phyloP scores from a whole-genome alignment of 2,329 filamentous ascomycete species.

The Penicillium brasilianum region DNA sequence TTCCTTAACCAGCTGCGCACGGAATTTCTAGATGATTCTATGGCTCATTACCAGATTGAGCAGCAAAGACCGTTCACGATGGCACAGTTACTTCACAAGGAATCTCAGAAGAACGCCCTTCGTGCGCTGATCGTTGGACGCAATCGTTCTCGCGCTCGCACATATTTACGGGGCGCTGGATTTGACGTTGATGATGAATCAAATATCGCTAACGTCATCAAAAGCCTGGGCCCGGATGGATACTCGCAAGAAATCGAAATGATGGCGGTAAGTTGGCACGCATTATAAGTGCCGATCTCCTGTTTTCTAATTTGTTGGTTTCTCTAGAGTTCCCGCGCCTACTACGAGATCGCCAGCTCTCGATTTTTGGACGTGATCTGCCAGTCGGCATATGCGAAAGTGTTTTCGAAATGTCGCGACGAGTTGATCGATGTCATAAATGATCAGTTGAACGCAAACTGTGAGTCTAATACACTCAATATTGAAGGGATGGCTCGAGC shows the following conservation, averaged over 20 bases:
- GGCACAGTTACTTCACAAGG: slow-evolving; percentile 33
- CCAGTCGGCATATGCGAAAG: slow-evolving; percentile 42
- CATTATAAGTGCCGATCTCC: background rate
- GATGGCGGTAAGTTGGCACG: slow-evolving; percentile 45
- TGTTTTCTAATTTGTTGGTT: slow-evolving; percentile 14
- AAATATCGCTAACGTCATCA: slow-evolving; percentile 26
- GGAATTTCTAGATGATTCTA: slow-evolving; percentile 51
- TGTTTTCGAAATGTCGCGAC: slow-evolving; percentile 43
- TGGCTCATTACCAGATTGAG: slow-evolving; percentile 60
- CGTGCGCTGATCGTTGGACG: slow-evolving; percentile 27
- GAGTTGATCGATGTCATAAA: slow-evolving; percentile 40
- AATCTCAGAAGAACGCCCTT: slow-evolving; percentile 23
- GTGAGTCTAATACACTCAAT: slow-evolving; percentile 29
- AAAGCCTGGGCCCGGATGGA: slow-evolving; percentile 38
- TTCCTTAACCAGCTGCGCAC: slow-evolving; percentile 53
- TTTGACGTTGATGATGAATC: slow-evolving; percentile 28
- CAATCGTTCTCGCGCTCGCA: slow-evolving; percentile 20
- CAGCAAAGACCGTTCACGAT: slow-evolving; percentile 63
- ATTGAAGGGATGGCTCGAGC: background rate
- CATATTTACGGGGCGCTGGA: slow-evolving; percentile 22
- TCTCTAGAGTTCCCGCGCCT: slow-evolving; percentile 40
- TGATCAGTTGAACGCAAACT: slow-evolving; percentile 35
- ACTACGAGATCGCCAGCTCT: slow-evolving; percentile 47
- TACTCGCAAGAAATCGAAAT: slow-evolving; percentile 47
- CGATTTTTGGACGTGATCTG: slow-evolving; percentile 48